A percentile compares a stretch with the other conserved stretches of the same genome.
Conservation (phyloP, 1,284 basidiomycete species). For the Ceratobasidium sp. region DNA sequence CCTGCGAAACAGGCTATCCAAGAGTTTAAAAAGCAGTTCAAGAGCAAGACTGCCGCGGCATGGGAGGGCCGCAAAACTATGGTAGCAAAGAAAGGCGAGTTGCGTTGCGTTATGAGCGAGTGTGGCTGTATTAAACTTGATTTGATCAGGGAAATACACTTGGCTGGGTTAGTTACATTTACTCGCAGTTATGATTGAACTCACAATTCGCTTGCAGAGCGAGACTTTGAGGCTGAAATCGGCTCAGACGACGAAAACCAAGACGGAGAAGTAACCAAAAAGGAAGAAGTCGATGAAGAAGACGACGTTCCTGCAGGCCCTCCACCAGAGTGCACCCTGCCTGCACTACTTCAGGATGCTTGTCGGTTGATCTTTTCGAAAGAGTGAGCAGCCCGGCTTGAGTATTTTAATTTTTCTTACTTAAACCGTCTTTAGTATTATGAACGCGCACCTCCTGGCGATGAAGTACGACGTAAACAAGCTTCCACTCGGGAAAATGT, state of each 20-base stretch:
- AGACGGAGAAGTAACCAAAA: constrained; percentile 62
- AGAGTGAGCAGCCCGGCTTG: constrained; percentile 55
- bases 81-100: constrained; percentile 66
- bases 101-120: neutral
- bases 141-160: constrained; percentile 65
- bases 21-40: constrained; percentile 75
- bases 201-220: constrained; percentile 58
- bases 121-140: constrained; percentile 11
- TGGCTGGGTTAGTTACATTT: constrained; percentile 65
- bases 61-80: constrained; percentile 71
- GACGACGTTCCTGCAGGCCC: constrained; percentile 53
- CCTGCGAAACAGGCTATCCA: constrained; percentile 58
- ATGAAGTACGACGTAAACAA: constrained; percentile 81
- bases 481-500: constrained; percentile 67
- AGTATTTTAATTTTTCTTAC: neutral
- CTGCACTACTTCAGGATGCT: constrained; percentile 57
- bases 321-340: constrained; percentile 65
- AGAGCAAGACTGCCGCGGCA: constrained; percentile 63
- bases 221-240: constrained; percentile 60
- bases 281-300: constrained; percentile 52
- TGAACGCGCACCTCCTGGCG: constrained; percentile 70
- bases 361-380: constrained; percentile 54
- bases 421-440: constrained; percentile 59
- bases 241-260: constrained; percentile 47
- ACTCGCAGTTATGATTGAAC: constrained; percentile 12